phyloP scores from a whole-genome alignment of 208 protist species.

The Porcisia deanei region DNA sequence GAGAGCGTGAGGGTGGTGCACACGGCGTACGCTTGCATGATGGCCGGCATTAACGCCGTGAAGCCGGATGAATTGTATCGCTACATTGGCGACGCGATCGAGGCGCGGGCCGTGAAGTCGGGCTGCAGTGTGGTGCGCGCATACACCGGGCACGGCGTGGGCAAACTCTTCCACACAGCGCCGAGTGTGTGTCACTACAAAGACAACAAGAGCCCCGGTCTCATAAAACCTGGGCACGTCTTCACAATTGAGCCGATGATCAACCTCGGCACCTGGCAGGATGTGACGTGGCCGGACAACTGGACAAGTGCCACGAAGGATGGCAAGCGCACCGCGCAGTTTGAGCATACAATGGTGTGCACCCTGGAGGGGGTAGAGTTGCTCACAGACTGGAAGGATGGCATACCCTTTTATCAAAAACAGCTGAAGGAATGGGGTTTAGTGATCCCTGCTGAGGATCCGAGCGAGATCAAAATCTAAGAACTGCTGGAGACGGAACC shows the following conservation, averaged over 20 bases:
- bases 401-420: constrained; percentile 87
- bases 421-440: constrained; percentile 80
- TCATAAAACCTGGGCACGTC: constrained; percentile 93
- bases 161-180: constrained; percentile 90
- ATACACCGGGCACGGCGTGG: constrained; percentile 96
- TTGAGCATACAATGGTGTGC: constrained; percentile 98
- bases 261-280: constrained; percentile 92
- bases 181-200: constrained; percentile 94
- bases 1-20: constrained; percentile 84
- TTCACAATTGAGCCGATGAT: constrained; percentile 99
- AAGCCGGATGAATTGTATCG: constrained; percentile 89
- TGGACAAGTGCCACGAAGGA: constrained; percentile 97
- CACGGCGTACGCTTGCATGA: constrained; percentile 82
- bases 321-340: constrained; percentile 97
- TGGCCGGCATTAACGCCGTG: constrained; percentile 72
- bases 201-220: constrained; percentile 91
- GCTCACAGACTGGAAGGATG: constrained; percentile 85
- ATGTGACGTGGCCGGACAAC: constrained; percentile 95
- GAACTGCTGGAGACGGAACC: neutral
- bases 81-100: constrained; percentile 85
- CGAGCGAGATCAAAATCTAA: constrained; percentile 63
- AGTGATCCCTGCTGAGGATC: constrained; percentile 48
- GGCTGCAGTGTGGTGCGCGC: constrained; percentile 73
- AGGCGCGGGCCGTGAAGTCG: constrained; percentile 67
- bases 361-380: constrained; percentile 90